Evolutionary conservation across 768 basidiomycete genomes (phyloP), one percentile per base, ranked within the genome.

Genomic region (Suillus discolor): DNA sequence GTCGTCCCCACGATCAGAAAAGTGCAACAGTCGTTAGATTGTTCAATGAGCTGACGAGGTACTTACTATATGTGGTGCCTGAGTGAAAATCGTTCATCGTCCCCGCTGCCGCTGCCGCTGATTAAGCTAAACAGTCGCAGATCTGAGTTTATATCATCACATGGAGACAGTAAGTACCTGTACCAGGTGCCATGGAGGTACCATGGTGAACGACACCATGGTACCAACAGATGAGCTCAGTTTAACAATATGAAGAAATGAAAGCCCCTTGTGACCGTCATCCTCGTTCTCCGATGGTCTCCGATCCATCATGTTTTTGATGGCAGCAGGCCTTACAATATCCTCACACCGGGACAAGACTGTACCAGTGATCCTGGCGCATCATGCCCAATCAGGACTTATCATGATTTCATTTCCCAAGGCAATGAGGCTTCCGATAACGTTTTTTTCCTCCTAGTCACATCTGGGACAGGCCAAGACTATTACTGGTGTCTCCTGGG

Each of bases 131-230:
- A n/a, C n/a, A 38, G n/a, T 57, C 13, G 15, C 15, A 57, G 39
- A 59, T 59, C 8, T 39, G 23, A 25, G 38, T 41, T 25, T 11
- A 28, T 41, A 28, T 41, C 16, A 25, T 41, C 23, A 12, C 23
- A 39, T 23, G 6, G 54, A 41, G 39, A 60, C 57, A 60, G 57
- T 20, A 59, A 59, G 25, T 12, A 59, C 16, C 15, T 41, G 9
- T 60, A 18, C 25, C 23, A 25, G 8, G 57, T 39, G 23, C 38
- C 57, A 57, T 57, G 31, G 57, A 7, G 38, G 57, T 59, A 23
- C 16, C 57, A 59, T 60, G 39, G 57, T 42, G 39, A 41, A 16
- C 39, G 36, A 13, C 55, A 57, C 36, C 51, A 51, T 51, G 51
- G 51, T 49, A 49, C 23, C 57, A 41, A 38, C 36, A 39, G 57